phyloP scores from a whole-genome alignment of 768 basidiomycete species.

The Albatrellus ellisii region DNA sequence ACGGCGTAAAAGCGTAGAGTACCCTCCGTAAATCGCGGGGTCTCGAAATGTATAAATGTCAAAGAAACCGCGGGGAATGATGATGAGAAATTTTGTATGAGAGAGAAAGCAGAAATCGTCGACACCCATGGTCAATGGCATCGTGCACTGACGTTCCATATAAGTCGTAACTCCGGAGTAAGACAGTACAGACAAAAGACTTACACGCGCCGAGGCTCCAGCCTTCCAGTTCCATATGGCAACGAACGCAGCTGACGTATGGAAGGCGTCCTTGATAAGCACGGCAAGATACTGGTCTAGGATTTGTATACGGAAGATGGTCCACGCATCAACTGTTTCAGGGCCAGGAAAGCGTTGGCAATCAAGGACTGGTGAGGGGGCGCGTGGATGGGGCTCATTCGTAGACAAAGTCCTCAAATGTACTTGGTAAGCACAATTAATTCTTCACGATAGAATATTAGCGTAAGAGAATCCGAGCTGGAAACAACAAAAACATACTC shows the following conservation, averaged over 20 bases:
- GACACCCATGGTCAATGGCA: slow-evolving; percentile 30
- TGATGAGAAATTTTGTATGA: slow-evolving; percentile 31
- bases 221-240: slow-evolving; percentile 3
- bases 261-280: slow-evolving; percentile 5
- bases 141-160: slow-evolving; percentile 22
- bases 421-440: slow-evolving; percentile 31
- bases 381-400: slow-evolving; percentile 36
- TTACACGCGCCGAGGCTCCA: slow-evolving; percentile 21
- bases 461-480: too few relatives aligned
- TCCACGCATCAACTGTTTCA: slow-evolving; percentile 1
- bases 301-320: slow-evolving; percentile 3
- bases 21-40: not conserved
- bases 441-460: slow-evolving; percentile 17
- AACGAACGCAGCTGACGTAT: slow-evolving; percentile 1
- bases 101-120: slow-evolving; percentile 43
- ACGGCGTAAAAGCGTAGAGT: not conserved
- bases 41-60: slow-evolving; percentile 32
- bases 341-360: not conserved
- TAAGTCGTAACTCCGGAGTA: not conserved
- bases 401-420: slow-evolving; percentile 38
- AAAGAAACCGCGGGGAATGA: slow-evolving; percentile 31
- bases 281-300: slow-evolving; percentile 1
- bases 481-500: not conserved
- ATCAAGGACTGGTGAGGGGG: slow-evolving; percentile 23
- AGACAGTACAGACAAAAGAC: slow-evolving; percentile 1